Base-by-base conservation (phyloP, 495 filamentous ascomycete species). In the Aspergillus mulundensis region DNA sequence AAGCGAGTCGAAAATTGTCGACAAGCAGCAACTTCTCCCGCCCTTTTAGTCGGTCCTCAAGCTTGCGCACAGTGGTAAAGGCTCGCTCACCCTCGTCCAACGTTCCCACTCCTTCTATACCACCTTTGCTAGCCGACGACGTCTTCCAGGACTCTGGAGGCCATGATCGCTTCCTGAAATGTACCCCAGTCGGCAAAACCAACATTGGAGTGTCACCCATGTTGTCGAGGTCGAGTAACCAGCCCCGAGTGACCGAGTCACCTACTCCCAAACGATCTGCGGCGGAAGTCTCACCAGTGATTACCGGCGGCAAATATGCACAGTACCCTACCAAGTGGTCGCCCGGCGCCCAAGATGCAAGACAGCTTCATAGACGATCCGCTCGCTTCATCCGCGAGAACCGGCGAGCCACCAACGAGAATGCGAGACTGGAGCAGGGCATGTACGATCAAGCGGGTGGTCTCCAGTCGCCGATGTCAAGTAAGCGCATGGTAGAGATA, bases 401-500 rank as follows among this genome's bases (percentile, higher is more conserved):
- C 44, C 44, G 61, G 63, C 59, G 46, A 45, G 50, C 45, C 41
- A 73, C 59, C 52, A 73, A 73, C 42, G 72, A 76, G 25, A 75
- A 72, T 44, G 46, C 57, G 19, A 53, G 43, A 25, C 59, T 53
- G 44, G 61, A 67, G n/a, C 61, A 72, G 50, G 60, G 53, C 11
- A 55, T 58, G 30, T 65, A 65, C 36, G 58, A 59, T 30, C 59
- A 62, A 14, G 19, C 63, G 6, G 61, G 67, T 39, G 66, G 62
- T 15, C 28, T 57, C 24, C 63, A 63, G 32, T 61, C 67, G 0
- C 63, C 68, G 0, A 67, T 81, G 15, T 79, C 79, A 23, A 81
- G 77, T 61, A 78, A 81, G 60, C 73, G 66, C 53, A 84, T 86
- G 79, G 82, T 85, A 20, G 81, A 86, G 50, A 56, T 79, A 55